Evolutionary conservation across 202 grass and related monocot species (phyloP), one percentile per base, ranked within the genome.

Genomic region (Cymbopogon flexuosus): DNA sequence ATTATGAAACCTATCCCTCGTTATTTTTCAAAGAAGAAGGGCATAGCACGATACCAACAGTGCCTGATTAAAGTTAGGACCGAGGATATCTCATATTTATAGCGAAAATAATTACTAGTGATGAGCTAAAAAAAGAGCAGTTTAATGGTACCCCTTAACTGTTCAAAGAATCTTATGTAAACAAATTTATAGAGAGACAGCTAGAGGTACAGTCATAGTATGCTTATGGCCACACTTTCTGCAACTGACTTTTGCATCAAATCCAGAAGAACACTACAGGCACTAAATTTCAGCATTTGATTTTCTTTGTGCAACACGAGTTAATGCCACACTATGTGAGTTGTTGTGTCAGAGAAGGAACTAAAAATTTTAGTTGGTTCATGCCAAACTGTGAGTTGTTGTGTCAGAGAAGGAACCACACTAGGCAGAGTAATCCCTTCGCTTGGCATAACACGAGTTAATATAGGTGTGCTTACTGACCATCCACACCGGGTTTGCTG

Each of bases 381-480:
- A 27, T 21, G 5, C 2, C 21, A 11, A 21, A 12, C 10, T 91
- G 89, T 84, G 77, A 68, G 85, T 78, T 74, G 40, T 58, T 65
- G 81, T 13, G 68, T 75, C 59, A 23, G 73, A 68, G 36, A 70
- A 72, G 61, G 68, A 75, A 65, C 8, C 62, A 75, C 51, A 57
- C 7, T 15, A 24, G 1, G 10, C 30, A 79, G 22, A 47, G 77
- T 34, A 5, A 21, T 70, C 59, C 89, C 68, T 85, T 54, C 51
- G 39, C 29, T 33, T 37, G 72, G 67, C 66, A 72, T 60, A 81
- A 81, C 76, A 90, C 77, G 47, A 81, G 51, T 90, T 34, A 29
- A 81, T 90, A 60, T 87, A 63, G 88, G 81, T 90, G 77, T 34
- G 81, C 81, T 90, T 68, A 84, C 88, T 87, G 88, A 90, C 84